phyloP scores from a whole-genome alignment of 192 early-diverging fungal species.

The Phycomyces blakesleeanus region DNA sequence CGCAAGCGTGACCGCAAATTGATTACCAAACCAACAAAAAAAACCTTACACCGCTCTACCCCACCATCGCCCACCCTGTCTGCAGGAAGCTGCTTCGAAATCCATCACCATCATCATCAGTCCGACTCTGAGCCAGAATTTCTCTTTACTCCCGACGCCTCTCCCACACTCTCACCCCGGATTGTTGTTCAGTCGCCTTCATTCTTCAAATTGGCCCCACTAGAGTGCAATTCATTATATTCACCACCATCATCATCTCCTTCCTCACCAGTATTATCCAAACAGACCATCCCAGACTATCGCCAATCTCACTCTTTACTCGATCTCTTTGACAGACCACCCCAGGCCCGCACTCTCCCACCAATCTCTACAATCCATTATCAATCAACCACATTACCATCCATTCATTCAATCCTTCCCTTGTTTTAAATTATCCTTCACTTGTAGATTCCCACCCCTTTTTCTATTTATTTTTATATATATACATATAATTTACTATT shows the following conservation, averaged over 20 bases:
- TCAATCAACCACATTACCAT: constrained; percentile 8
- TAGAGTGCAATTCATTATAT: constrained; percentile 17
- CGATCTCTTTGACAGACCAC: constrained; percentile 14
- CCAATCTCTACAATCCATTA: constrained; percentile 1
- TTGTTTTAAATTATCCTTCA: neutral
- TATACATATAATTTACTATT: too few species aligned
- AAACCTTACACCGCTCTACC: constrained; percentile 1
- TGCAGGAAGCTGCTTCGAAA: constrained; percentile 11
- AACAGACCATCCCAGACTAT: too few species aligned
- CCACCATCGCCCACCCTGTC: constrained; percentile 17
- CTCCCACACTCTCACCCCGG: constrained; percentile 20
- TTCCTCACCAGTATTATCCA: too few species aligned
- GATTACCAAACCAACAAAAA: neutral
- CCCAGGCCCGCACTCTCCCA: constrained; percentile 13
- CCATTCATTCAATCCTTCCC: constrained; percentile 20
- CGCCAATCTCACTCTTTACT: neutral
- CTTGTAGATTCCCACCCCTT: neutral
- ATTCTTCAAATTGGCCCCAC: constrained; percentile 17
- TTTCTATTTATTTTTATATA: neutral
- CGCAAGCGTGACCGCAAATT: constrained; percentile 35
- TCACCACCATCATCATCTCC: too few species aligned
- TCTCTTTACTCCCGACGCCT: constrained; percentile 13
- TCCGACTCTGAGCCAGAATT: constrained; percentile 25
- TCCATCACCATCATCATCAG: constrained; percentile 15
- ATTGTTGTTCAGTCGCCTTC: constrained; percentile 15